Base-by-base conservation (phyloP, 2,329 filamentous ascomycete species). In the Fusarium solani-melongenae region DNA sequence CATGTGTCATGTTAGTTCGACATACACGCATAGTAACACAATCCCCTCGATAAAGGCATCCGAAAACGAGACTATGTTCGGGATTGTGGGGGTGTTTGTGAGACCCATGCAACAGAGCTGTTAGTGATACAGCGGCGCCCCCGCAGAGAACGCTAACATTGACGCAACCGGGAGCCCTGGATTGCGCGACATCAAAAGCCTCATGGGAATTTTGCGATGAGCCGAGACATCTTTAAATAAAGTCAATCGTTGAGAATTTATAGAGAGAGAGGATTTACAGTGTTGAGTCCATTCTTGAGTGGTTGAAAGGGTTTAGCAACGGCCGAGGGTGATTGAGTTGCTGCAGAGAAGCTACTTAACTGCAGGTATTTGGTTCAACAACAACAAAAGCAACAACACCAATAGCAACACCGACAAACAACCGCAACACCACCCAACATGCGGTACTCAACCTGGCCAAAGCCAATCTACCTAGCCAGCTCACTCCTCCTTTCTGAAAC, bases 141-240 rank as follows among this genome's bases (percentile, higher is more conserved):
- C 1, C 22, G 10, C 29, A 2, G 0, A 22, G 24, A 14, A 14
- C 55, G 49, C 67, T 78, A 77, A 73, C 68, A 33, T 65, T 77
- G 74, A 73, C 76, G 76, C 76, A 49, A 78, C 78, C 14, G 15
- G 5, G 20, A 49, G 29, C 14, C 24, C 17, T 29, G 34, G 7
- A 72, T 71, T 70, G 62, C 74, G 76, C 38, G 63, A 78, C 65
- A 4, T 34, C 34, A 31, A 34, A 39, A 61, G 66, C 57, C 17
- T 22, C 39, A 68, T 53, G 58, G n/a, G 57, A 46, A 24, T 24
- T 29, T 36, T 20, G 20, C 36, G 14, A 57, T 41, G 53, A 64
- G 44, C 44, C 34, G 53, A 46, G 17, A 24, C 4, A 44, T 51
- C 7, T 24, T 24, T 36, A 15, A n/a, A n/a, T n/a, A n/a, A n/a